Percentiles rank a stretch among this genome's conserved stretches.
phyloP scores from a whole-genome alignment of 176 grass and related monocot genomes.

The Saccharum spontaneum region DNA sequence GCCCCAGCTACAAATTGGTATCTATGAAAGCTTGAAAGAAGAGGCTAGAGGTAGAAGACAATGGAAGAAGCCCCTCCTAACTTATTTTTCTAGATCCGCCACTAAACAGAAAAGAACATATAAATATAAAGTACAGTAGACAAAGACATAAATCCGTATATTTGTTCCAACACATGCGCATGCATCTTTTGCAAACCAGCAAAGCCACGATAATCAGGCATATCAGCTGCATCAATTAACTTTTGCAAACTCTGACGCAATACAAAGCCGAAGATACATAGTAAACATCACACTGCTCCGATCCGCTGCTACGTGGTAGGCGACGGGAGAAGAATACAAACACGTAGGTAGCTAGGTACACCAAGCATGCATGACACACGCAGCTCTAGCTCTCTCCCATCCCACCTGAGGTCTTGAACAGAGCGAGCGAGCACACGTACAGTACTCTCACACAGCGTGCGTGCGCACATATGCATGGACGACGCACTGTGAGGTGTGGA shows the following conservation, averaged over 20 bases:
- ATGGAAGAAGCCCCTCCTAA: too few relatives aligned
- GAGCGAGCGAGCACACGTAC: neutral
- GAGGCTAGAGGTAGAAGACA: too few relatives aligned
- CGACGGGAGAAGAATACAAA: too few relatives aligned
- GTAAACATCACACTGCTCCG: neutral
- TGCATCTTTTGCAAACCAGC: conserved; percentile 3
- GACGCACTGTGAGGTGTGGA: too few relatives aligned
- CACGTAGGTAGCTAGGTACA: neutral
- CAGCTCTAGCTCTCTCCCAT: too few relatives aligned
- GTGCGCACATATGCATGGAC: neutral
- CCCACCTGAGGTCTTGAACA: too few relatives aligned
- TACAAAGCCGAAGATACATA: conserved; percentile 26
- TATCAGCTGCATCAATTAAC: conserved; percentile 16
- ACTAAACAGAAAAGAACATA: neutral
- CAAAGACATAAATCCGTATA: neutral
- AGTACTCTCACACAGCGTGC: too few relatives aligned
- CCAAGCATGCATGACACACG: too few relatives aligned
- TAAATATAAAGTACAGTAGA: neutral
- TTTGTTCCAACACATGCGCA: neutral
- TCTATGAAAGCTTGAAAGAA: too few relatives aligned
- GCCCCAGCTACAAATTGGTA: too few relatives aligned
- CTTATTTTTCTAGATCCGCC: too few relatives aligned
- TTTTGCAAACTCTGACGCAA: conserved; percentile 1
- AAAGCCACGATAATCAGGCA: neutral
- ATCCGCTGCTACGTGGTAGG: neutral